Percentiles rank a stretch among this genome's conserved stretches.
Conservation (phyloP, 768 basidiomycete genomes). For the Auriscalpium microsporum region DNA sequence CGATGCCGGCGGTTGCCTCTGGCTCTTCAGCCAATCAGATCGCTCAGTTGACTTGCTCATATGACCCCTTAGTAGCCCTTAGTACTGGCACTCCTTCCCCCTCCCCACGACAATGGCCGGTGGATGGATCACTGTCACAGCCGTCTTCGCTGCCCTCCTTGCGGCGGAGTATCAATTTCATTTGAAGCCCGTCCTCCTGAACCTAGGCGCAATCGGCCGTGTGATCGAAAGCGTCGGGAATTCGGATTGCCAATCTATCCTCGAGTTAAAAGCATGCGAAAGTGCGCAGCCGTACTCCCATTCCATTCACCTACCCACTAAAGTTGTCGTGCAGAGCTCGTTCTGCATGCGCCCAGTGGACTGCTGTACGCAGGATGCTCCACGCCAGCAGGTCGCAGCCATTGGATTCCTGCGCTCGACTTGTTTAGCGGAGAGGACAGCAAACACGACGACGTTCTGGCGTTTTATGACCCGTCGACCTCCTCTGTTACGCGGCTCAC, state of each 20-base stretch:
- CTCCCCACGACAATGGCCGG: conserved; percentile 3
- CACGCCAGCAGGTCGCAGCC: conserved; percentile 33
- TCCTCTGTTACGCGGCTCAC: conserved; percentile 36
- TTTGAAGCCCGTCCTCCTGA: conserved; percentile 35
- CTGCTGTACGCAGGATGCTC: conserved; percentile 60
- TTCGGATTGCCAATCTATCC: conserved; percentile 37
- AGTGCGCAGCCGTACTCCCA: conserved; percentile 29
- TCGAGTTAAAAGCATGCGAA: conserved; percentile 59
- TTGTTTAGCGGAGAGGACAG: conserved; percentile 29
- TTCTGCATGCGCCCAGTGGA: conserved; percentile 50
- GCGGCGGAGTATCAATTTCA: conserved; percentile 41
- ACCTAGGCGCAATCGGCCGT: conserved; percentile 36
- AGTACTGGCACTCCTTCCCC: too few species aligned
- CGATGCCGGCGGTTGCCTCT: too few species aligned
- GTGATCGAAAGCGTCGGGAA: conserved; percentile 38
- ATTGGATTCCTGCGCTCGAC: conserved; percentile 44
- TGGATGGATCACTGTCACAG: background rate
- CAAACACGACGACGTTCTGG: conserved; percentile 45
- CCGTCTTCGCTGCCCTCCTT: conserved; percentile 31
- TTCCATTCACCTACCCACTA: background rate
- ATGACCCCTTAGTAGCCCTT: too few species aligned
- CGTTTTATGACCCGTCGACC: conserved; percentile 46
- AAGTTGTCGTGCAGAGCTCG: conserved; percentile 33
- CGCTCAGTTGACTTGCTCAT: too few species aligned
- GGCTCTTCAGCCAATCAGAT: too few species aligned